Evolutionary conservation across 2,329 filamentous ascomycete species (phyloP).

Genomic region (Fonsecaea pugnacius): DNA sequence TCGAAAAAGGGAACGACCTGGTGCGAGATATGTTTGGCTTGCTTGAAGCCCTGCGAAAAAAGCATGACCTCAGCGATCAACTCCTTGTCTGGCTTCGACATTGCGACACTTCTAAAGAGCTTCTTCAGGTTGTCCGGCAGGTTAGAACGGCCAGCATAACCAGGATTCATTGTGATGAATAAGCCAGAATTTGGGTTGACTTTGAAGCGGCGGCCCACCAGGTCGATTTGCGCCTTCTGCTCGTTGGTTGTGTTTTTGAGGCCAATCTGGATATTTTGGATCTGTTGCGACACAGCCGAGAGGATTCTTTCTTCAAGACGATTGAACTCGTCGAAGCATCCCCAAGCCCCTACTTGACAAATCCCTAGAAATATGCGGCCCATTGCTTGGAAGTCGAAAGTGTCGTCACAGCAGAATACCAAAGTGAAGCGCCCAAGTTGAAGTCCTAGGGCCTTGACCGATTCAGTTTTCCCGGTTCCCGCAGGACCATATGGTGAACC

Average conservation of each 20-base stretch:
- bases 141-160: constrained; percentile 97
- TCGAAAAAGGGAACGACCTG: constrained; percentile 99
- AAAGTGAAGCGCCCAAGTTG: constrained; percentile 97
- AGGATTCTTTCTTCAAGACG: constrained; percentile 96
- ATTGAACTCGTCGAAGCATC: constrained; percentile 99
- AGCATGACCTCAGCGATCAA: constrained; percentile 99
- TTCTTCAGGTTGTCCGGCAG: constrained; percentile 99
- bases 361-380: constrained; percentile 99
- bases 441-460: constrained; percentile 94
- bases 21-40: constrained; percentile 90
- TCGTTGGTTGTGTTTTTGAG: constrained; percentile 83
- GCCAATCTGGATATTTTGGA: constrained; percentile 98
- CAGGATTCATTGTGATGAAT: constrained; percentile 99
- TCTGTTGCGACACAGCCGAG: constrained; percentile 97
- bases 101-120: constrained; percentile 96
- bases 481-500: constrained; percentile 97
- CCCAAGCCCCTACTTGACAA: constrained; percentile 98
- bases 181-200: constrained; percentile 95
- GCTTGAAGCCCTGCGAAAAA: constrained; percentile 98
- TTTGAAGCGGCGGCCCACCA: constrained; percentile 85
- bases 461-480: constrained; percentile 98
- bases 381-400: constrained; percentile 99
- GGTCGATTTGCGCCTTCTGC: constrained; percentile 84
- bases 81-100: constrained; percentile 99
- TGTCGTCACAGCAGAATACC: constrained; percentile 99